Base-by-base conservation (phyloP, 768 basidiomycete species). In the Termitomyces sp. region DNA sequence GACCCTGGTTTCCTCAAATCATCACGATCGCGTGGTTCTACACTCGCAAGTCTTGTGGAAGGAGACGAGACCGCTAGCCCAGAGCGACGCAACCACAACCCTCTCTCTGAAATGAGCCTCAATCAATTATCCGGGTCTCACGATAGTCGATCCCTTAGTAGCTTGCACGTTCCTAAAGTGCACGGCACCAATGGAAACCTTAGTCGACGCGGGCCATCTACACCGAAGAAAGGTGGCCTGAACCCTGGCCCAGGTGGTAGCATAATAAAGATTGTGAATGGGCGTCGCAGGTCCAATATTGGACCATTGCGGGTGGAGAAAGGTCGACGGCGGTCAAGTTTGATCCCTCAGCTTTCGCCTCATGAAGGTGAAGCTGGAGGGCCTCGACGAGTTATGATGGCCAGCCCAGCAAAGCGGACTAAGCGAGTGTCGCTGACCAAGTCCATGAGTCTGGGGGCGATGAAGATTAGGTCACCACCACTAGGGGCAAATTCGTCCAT, bases 281-380 rank as follows among this genome's bases (percentile, higher is more conserved):
- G 74, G 32, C 76, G 86, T 45, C 76, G 88, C 59, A 80, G 87
- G 40, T 93, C 92, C 24, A 87, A 86, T 63, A 81, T 91, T 56
- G 92, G 91, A 5, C 81, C 87, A n/a, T 65, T 85, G 68, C 84
- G 92, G 36, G 78, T 74, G 59, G 92, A 93, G 69, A 90, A 88
- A 69, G 72, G 73, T 14, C 76, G 90, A 58, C 76, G 92, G 58
- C 79, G 91, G 57, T 92, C 91, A 40, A 94, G 92, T 66, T 71
- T 91, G 76, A 89, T 93, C 60, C 87, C 87, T n/a, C 82, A 84
- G 60, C 78, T 83, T 50, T 79, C 83, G 16, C 76, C 79, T n/a
- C 72, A 67, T 44, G 67, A 66, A 26, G 73, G 69, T 35, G 80
- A 80, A 26, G 65, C 66, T 7, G 64, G 63, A 33, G 66, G 64